phyloP scores from a whole-genome alignment of 768 basidiomycete genomes.

The Tricholoma sp. region DNA sequence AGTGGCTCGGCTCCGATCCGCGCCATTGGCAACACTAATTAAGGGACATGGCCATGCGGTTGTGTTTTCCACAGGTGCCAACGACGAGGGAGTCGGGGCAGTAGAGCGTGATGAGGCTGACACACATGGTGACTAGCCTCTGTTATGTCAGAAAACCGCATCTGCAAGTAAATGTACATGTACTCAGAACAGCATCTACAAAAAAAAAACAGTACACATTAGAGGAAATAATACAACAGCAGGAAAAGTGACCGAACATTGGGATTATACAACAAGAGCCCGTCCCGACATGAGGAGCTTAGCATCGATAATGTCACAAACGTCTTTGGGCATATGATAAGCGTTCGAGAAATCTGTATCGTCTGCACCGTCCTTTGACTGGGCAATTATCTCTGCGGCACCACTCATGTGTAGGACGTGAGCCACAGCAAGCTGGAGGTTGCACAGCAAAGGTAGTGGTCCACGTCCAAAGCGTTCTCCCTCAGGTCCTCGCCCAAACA shows the following conservation, averaged over 20 bases:
- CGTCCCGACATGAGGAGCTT: constrained; percentile 1
- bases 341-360: not conserved
- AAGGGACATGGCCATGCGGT: not conserved
- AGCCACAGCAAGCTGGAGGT: constrained; percentile 18
- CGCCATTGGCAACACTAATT: too few relatives aligned
- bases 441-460: constrained; percentile 17
- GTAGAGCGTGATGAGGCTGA: constrained; percentile 88
- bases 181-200: too few relatives aligned
- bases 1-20: too few relatives aligned
- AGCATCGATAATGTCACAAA: not conserved
- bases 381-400: not conserved
- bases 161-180: too few relatives aligned
- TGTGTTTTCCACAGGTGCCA: constrained; percentile 68
- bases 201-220: too few relatives aligned
- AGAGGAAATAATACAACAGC: not conserved
- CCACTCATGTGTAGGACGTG: constrained; percentile 12
- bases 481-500: constrained; percentile 14
- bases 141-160: too few relatives aligned
- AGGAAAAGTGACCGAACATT: not conserved
- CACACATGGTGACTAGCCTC: constrained; percentile 86
- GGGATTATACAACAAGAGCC: not conserved
- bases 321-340: not conserved
- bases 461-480: constrained; percentile 10
- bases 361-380: not conserved
- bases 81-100: constrained; percentile 91